A percentile compares a stretch with the other conserved stretches of the same genome.
Evolutionary conservation across 2,329 filamentous ascomycete species (phyloP).

Genomic region (Blumeriella jaapii): DNA sequence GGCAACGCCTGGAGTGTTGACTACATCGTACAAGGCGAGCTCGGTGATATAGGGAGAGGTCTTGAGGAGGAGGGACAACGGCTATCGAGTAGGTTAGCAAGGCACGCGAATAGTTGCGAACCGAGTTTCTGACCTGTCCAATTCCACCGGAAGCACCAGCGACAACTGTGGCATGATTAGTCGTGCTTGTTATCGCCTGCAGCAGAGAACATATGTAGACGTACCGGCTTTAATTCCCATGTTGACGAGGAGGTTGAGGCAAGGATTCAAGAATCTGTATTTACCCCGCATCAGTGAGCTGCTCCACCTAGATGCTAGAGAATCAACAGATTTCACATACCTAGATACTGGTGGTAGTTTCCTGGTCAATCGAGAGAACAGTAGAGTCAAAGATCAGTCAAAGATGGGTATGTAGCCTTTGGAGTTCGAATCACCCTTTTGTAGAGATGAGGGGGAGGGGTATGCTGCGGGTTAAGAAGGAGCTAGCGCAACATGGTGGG

Average conservation of each 20-base stretch:
- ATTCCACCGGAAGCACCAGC: constrained; percentile 97
- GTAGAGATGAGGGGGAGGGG: no score
- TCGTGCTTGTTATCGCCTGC: background rate
- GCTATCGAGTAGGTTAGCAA: constrained; percentile 40
- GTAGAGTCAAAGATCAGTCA: constrained; percentile 2
- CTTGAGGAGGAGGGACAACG: constrained; percentile 93
- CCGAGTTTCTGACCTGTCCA: constrained; percentile 61
- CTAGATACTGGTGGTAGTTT: no score
- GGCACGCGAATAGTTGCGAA: background rate
- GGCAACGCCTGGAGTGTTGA: constrained; percentile 94
- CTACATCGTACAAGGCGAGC: constrained; percentile 97
- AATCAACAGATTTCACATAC: constrained; percentile 9
- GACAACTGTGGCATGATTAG: constrained; percentile 47
- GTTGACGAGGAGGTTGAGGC: constrained; percentile 21
- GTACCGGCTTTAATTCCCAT: constrained; percentile 52
- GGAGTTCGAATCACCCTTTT: no score
- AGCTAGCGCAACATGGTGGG: no score
- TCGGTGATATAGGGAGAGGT: constrained; percentile 77
- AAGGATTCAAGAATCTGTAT: constrained; percentile 12
- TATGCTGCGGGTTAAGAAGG: no score
- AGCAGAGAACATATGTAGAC: constrained; percentile 16
- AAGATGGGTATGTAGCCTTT: background rate
- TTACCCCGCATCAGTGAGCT: constrained; percentile 19
- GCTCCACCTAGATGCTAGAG: background rate
- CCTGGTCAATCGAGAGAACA: no score